Conservation (phyloP, 345 rosid species). For the Eucalyptus erythrocorys region DNA sequence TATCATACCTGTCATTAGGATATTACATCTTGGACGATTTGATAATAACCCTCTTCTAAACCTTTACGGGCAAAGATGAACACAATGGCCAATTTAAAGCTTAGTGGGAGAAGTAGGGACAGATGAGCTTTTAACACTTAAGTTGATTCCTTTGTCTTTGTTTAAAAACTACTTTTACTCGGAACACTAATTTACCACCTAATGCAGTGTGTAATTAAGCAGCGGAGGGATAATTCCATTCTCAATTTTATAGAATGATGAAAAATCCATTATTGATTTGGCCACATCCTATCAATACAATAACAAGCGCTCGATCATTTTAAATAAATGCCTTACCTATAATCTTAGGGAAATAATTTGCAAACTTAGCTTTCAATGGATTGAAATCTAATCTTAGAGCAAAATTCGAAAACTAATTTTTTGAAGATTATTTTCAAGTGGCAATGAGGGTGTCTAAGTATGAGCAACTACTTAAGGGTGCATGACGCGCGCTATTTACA, state of each 20-base stretch:
- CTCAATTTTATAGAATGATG: background rate
- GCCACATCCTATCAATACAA: background rate
- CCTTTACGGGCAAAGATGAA: background rate
- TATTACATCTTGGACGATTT: background rate
- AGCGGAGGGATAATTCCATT: background rate
- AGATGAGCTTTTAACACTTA: background rate
- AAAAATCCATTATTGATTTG: too few species aligned
- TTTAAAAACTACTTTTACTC: background rate
- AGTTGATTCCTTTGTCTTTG: background rate
- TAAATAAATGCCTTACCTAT: background rate
- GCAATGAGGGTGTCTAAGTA: background rate
- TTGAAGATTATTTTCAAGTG: background rate
- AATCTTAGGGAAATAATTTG: background rate
- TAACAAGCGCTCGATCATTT: too few species aligned
- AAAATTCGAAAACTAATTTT: background rate
- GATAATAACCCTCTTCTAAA: background rate
- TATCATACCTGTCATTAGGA: background rate
- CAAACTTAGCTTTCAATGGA: background rate
- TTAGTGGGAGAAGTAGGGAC: background rate
- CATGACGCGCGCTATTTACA: too few species aligned
- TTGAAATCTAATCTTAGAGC: background rate
- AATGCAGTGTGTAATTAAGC: background rate
- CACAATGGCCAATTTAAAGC: background rate
- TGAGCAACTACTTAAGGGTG: background rate
- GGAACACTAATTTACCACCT: background rate